These are phyloP conservation scores for Centella asiatica DNA, from an alignment of 129 eudicot genomes.

Conservation along the genomic window DNA sequence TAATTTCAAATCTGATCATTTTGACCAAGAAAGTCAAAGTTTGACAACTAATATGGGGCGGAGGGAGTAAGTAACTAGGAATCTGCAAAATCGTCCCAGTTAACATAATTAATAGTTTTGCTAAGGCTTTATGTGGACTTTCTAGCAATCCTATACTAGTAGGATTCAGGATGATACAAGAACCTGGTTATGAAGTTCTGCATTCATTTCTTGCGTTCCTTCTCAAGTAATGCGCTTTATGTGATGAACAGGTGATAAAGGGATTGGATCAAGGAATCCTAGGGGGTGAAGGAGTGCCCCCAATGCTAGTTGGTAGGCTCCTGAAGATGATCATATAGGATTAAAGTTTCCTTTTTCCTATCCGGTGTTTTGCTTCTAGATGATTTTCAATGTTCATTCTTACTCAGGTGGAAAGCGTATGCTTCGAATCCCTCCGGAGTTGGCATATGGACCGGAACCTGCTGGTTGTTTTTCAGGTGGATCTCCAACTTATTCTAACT, in stretches of 20 bases:
- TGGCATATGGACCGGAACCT: conserved; percentile 98
- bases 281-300: conserved; percentile 94
- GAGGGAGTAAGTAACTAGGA: too few species aligned
- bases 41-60: too few species aligned
- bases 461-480: conserved; percentile 98
- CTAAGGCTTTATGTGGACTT: background rate
- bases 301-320: conserved; percentile 81
- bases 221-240: background rate
- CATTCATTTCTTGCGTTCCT: background rate
- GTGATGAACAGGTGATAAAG: conserved; percentile 48
- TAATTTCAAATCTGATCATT: too few species aligned
- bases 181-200: background rate
- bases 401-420: conserved; percentile 78
- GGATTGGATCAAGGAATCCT: conserved; percentile 91
- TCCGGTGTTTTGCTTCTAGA: background rate
- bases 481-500: background rate
- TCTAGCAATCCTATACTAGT: background rate
- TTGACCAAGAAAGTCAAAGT: too few species aligned
- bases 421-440: conserved; percentile 80
- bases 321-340: background rate
- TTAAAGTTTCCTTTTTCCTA: background rate
- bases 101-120: too few species aligned
- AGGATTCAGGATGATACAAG: background rate
- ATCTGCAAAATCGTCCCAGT: too few species aligned
- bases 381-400: conserved; percentile 2